phyloP scores from a whole-genome alignment of 2,329 filamentous ascomycete genomes.

The Tolypocladium album region DNA sequence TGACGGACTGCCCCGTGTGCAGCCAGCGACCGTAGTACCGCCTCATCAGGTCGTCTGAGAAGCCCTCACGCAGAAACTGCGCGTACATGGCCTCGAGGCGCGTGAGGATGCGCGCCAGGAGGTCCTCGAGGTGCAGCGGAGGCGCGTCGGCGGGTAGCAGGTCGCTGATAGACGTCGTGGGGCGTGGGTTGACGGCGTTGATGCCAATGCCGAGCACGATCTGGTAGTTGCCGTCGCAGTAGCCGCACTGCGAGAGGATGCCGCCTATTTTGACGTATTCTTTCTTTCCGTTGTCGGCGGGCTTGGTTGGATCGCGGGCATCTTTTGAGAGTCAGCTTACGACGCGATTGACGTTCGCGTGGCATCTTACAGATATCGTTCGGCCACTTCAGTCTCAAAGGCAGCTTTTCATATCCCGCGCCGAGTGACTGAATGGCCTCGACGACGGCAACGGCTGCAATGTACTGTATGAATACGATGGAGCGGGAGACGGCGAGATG shows the following conservation, averaged over 20 bases:
- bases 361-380: slow-evolving; percentile 68
- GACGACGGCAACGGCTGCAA: slow-evolving; percentile 79
- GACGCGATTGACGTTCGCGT: neutral
- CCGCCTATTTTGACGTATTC: slow-evolving; percentile 84
- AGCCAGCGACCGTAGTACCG: slow-evolving; percentile 80
- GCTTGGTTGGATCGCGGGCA: slow-evolving; percentile 51
- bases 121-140: slow-evolving; percentile 62
- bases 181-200: slow-evolving; percentile 73
- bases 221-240: slow-evolving; percentile 66
- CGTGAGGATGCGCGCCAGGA: slow-evolving; percentile 72
- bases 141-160: slow-evolving; percentile 44
- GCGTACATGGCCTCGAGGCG: slow-evolving; percentile 68
- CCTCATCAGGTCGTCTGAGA: slow-evolving; percentile 59
- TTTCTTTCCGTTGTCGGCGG: slow-evolving; percentile 29
- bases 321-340: slow-evolving; percentile 27
- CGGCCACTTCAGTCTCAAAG: slow-evolving; percentile 90
- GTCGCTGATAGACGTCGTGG: slow-evolving; percentile 77
- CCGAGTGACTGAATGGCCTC: slow-evolving; percentile 76
- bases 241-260: slow-evolving; percentile 83
- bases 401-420: slow-evolving; percentile 60
- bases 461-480: slow-evolving; percentile 88
- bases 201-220: slow-evolving; percentile 79
- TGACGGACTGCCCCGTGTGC: slow-evolving; percentile 62
- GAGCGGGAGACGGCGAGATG: slow-evolving; percentile 62
- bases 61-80: slow-evolving; percentile 65